Evolutionary conservation across 768 basidiomycete species (phyloP).

Genomic region (Amyloporia xantha): DNA sequence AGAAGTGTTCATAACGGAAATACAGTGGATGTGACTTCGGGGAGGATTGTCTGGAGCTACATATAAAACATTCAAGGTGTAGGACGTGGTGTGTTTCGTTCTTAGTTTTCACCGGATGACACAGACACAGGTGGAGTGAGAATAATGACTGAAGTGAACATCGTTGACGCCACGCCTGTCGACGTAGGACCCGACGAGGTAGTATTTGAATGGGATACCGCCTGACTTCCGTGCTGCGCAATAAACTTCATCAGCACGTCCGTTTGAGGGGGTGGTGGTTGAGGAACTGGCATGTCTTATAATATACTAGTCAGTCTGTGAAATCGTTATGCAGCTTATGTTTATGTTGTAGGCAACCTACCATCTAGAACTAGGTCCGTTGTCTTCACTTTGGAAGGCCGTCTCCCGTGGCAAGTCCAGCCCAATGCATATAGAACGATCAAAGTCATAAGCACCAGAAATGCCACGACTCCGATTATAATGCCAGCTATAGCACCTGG

Average conservation of each 20-base stretch:
- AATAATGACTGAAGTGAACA: slow-evolving; percentile 17
- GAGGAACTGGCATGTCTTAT: neutral
- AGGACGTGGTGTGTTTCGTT: neutral
- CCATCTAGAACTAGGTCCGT: neutral
- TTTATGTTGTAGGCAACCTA: neutral
- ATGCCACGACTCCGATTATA: neutral
- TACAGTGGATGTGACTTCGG: too few relatives aligned
- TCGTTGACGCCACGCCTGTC: slow-evolving; percentile 9
- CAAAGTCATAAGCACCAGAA: neutral
- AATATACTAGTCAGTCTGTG: too few relatives aligned
- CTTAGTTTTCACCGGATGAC: slow-evolving; percentile 5
- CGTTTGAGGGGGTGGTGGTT: neutral
- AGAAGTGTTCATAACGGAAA: too few relatives aligned
- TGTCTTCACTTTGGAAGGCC: neutral
- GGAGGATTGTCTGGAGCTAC: too few relatives aligned
- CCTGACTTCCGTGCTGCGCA: neutral
- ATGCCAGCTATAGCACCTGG: slow-evolving; percentile 9
- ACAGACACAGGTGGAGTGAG: slow-evolving; percentile 14
- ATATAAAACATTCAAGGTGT: too few relatives aligned
- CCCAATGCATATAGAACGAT: neutral
- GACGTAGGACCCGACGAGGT: slow-evolving; percentile 13
- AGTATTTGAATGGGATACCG: slow-evolving; percentile 8
- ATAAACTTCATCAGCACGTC: neutral
- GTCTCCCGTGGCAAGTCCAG: neutral
- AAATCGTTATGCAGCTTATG: too few relatives aligned